Base-by-base conservation (phyloP, 495 filamentous ascomycete genomes). In the Cenococcum geophilum region DNA sequence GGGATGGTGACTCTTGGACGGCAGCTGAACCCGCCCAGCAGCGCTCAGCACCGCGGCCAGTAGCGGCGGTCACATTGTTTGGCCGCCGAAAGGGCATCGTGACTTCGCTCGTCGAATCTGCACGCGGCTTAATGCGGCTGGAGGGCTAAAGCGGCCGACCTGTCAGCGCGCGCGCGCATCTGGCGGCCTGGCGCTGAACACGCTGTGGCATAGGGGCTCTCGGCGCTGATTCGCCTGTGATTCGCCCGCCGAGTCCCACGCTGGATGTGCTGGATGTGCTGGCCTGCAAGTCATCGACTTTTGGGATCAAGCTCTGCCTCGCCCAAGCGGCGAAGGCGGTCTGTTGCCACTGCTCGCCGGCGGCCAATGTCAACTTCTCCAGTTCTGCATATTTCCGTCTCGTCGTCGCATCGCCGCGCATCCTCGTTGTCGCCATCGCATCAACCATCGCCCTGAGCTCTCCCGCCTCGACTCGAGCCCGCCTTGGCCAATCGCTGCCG, bases 261-360 rank as follows among this genome's bases (percentile, higher is more conserved):
- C 10, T 45, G 50, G 52, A 58, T 61, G 54, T 65, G 58, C 59
- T 45, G 37, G 52, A 61, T 61, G 54, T 65, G 58, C 59, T 61
- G 63, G 63, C 54, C 63, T 65, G 62, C 63, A 65, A 60, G 58
- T 58, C 63, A 65, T 65, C 45, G 43, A n/a, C 53, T 37, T 37
- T 37, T n/a, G 20, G 18, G 32, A 20, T 37, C 34, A 37, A 56
- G n/a, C 53, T 40, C 43, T 20, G 6, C 20, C 36, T 20, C 40
- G 47, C 57, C 14, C n/a, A 27, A 25, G 40, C 40, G 10, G 54
- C 40, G 16, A 20, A 18, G 21, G 57, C 32, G 20, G 57, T 47
- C 55, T 21, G 25, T 57, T 16, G 59, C 59, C 52, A 62, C 59
- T 36, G 27, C 36, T 53, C 52, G 27, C 59, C 25, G 12, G 34